Evolutionary conservation across 2,329 filamentous ascomycete genomes (phyloP).

Genomic region (Pyrenochaeta sp.): DNA sequence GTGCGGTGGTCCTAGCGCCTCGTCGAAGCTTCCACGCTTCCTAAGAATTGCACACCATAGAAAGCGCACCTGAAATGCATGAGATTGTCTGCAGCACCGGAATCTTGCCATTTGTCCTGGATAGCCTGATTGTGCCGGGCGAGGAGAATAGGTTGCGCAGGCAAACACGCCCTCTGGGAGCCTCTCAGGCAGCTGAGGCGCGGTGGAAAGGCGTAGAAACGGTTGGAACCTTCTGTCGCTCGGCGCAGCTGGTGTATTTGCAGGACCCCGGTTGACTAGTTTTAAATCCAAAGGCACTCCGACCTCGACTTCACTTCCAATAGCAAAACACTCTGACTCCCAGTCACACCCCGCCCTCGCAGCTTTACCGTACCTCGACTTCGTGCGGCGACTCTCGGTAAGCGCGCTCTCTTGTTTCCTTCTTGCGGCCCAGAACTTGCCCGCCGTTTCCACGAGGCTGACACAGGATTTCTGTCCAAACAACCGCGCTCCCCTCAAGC

Average conservation of each 20-base stretch:
- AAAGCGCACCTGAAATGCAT: background rate
- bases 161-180: slow-evolving; percentile 14
- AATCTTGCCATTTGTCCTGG: background rate
- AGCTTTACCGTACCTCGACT: slow-evolving; percentile 2
- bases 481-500: too few species aligned
- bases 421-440: slow-evolving; percentile 11
- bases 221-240: slow-evolving; percentile 44
- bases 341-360: slow-evolving; percentile 15
- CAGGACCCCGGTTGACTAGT: slow-evolving; percentile 40
- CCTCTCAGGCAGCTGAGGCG: slow-evolving; percentile 35
- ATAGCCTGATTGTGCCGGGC: background rate
- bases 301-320: slow-evolving; percentile 19
- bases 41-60: slow-evolving; percentile 6
- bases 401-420: slow-evolving; percentile 17
- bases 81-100: background rate
- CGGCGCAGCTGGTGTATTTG: slow-evolving; percentile 43
- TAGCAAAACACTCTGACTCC: slow-evolving; percentile 17
- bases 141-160: slow-evolving; percentile 18
- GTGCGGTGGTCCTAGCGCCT: slow-evolving; percentile 6
- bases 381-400: slow-evolving; percentile 24
- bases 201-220: slow-evolving; percentile 45
- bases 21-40: slow-evolving; percentile 9
- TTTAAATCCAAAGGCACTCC: slow-evolving; percentile 41
- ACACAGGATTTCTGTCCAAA: slow-evolving; percentile 20
- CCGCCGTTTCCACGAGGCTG: slow-evolving; percentile 24